Conservation (phyloP, 768 basidiomycete species). For the Hemileccinum impolitum region DNA sequence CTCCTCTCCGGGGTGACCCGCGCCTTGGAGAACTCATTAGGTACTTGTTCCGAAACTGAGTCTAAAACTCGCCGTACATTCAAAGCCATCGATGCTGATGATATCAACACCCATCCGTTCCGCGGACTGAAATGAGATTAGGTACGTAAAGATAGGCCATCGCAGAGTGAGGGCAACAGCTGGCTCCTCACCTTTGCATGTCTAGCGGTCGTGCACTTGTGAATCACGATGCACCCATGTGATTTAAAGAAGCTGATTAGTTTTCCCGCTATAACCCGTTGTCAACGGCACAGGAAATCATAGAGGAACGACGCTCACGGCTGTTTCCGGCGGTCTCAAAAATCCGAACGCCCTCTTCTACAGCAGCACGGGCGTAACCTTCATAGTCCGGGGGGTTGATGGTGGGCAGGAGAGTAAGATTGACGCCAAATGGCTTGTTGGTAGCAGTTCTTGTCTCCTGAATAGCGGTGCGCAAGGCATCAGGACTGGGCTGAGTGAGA, state of each 20-base stretch:
- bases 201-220: conserved; percentile 85
- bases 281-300: neutral
- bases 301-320: conserved; percentile 44
- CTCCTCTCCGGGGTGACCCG: conserved; percentile 93
- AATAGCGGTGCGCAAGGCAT: conserved; percentile 76
- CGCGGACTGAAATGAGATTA: conserved; percentile 42
- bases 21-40: conserved; percentile 48
- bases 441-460: conserved; percentile 70
- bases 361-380: conserved; percentile 75
- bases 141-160: neutral
- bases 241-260: conserved; percentile 80
- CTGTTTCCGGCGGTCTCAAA: conserved; percentile 95
- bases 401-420: conserved; percentile 81
- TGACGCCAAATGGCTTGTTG: conserved; percentile 77
- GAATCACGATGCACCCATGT: conserved; percentile 75
- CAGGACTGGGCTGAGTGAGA: conserved; percentile 82
- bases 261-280: conserved; percentile 53
- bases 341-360: conserved; percentile 83
- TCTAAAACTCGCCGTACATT: conserved; percentile 51
- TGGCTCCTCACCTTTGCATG: conserved; percentile 66
- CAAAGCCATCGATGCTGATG: conserved; percentile 87
- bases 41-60: neutral
- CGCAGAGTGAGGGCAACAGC: conserved; percentile 24
- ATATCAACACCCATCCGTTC: conserved; percentile 81
- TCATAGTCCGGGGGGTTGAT: conserved; percentile 91